Evolutionary conservation across 2,329 filamentous ascomycete species (phyloP).

Genomic region (Venturia effusa): DNA sequence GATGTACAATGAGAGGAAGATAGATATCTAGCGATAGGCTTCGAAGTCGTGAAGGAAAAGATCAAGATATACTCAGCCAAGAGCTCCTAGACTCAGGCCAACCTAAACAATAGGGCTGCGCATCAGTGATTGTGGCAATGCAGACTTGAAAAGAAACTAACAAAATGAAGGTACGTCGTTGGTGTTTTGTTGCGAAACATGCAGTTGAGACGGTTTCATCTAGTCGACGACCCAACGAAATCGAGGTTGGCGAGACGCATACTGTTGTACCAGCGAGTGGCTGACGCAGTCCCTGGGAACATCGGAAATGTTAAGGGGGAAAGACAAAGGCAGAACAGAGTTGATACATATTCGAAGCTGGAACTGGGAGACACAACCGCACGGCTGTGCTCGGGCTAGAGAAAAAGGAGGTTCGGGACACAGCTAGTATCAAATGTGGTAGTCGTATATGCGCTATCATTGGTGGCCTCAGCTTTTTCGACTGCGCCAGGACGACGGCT

Average conservation of each 20-base stretch:
- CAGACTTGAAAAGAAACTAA: not conserved
- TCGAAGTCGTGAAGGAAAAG: not conserved
- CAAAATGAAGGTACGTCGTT: not conserved
- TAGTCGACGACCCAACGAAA: not conserved
- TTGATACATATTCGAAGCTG: not conserved
- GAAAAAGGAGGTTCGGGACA: not conserved
- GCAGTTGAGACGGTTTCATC: conserved; percentile 1
- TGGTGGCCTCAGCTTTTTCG: not conserved
- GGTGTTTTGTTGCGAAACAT: not conserved
- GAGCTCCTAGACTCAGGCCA: not conserved
- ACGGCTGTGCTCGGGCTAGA: not conserved
- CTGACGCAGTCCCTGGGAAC: not conserved
- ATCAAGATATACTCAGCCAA: not conserved
- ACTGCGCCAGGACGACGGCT: not conserved
- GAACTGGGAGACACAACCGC: not conserved
- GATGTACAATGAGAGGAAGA: not conserved
- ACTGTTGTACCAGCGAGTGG: not conserved
- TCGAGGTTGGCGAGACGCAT: not conserved
- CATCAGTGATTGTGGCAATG: not conserved
- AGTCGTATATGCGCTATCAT: not conserved
- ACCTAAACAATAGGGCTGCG: not conserved
- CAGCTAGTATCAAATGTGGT: not conserved
- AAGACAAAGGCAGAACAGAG: not conserved
- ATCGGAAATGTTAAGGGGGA: not conserved
- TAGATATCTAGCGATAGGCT: not conserved